Base-by-base conservation (phyloP, 208 protist genomes). In the Acanthamoeba royreba region DNA sequence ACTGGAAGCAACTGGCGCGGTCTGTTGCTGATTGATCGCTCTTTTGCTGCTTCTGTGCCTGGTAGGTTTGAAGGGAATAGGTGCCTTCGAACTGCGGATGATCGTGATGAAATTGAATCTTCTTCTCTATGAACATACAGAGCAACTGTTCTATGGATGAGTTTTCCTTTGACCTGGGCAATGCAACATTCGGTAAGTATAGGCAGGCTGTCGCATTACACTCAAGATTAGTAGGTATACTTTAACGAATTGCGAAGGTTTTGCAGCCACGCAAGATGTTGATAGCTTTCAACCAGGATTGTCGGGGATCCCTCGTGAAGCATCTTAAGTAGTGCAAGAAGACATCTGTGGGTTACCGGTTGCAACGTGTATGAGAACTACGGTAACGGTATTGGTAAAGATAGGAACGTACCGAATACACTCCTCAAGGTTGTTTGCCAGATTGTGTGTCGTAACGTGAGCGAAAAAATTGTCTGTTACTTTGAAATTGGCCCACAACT, bases 61-160 rank as follows among this genome's bases (percentile, higher is more conserved):
- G 35, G 88, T 93, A 40, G 31, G 88, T 93, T 55, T 93, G 88
- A 1, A 93, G 88, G 33, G 88, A 93, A 28, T 93, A 81, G 42
- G 28, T 93, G 22, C 88, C 88, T 43, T 93, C 88, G 13, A 93
- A 93, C 19, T 93, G 43, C 3, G 88, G 88, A 58, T 83, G 69
- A 8, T 35, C 28, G 0, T 55, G 40, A 28, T 93, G 88, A 28
- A 93, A 93, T 19, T 74, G 35, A 33, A 93, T 83, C 88, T 93
- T 93, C 88, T 58, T 46, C 40, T 40, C 63, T 63, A 93, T 43
- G 45, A 93, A 93, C 63, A n/a, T n/a, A 45, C 85, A 74, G n/a
- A 91, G 15, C 72, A 83, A 31, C 72, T 53, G 72, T 31, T 53
- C 43, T 45, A 52, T 19, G n/a, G 31, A 45, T 45, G 42, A 17